Evolutionary conservation across 1,139 yeast species (phyloP).

Genomic region (Saccharomyces hybrid): DNA sequence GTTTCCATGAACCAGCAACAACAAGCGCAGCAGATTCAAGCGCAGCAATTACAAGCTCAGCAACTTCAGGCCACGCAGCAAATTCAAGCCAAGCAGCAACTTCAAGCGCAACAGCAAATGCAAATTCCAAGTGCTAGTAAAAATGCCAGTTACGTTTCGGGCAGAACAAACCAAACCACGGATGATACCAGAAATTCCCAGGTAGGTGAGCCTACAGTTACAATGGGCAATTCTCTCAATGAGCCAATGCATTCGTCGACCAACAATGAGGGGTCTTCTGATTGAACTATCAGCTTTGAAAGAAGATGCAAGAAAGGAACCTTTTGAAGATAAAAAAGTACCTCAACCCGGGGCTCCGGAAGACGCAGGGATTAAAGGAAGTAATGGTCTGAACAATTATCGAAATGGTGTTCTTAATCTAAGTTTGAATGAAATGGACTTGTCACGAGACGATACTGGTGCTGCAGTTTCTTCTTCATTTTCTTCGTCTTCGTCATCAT

Average conservation of each 20-base stretch:
- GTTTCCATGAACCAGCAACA: background rate
- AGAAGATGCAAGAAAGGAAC: conserved; percentile 2
- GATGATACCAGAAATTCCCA: background rate
- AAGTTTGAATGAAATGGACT: conserved; percentile 21
- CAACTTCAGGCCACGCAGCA: background rate
- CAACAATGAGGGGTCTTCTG: conserved; percentile 7
- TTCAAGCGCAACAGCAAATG: background rate
- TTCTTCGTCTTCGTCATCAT: background rate
- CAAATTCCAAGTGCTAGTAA: background rate
- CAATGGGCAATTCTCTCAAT: background rate
- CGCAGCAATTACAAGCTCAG: background rate
- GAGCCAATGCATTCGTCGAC: conserved; percentile 2
- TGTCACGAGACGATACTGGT: conserved; percentile 5
- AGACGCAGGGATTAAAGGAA: conserved; percentile 2
- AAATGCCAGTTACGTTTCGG: background rate
- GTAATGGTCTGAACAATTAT: conserved; percentile 3
- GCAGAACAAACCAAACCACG: background rate
- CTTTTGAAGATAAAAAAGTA: background rate
- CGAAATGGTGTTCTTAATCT: conserved; percentile 14
- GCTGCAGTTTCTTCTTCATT: background rate
- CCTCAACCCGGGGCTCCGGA: background rate
- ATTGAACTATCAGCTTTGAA: conserved; percentile 12
- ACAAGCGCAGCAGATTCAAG: background rate
- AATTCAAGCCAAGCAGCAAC: background rate
- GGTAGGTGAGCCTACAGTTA: background rate